phyloP scores from a whole-genome alignment of 164 flowering plant genomes.

The Sextonia rubra region DNA sequence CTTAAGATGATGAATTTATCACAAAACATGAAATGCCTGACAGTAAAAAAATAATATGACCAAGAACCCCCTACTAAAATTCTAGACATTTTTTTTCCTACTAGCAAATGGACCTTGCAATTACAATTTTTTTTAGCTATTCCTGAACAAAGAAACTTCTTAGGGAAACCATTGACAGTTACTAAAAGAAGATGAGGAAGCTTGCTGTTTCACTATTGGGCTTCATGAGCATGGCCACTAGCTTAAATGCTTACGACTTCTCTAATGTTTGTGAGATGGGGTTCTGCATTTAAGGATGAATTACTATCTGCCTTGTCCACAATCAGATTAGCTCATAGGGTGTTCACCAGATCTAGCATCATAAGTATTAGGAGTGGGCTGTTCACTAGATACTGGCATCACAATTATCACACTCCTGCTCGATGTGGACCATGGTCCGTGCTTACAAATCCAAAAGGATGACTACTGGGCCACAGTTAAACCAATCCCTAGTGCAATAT shows the following conservation, averaged over 20 bases:
- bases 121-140: neutral
- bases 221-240: conserved; percentile 2
- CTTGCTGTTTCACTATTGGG: conserved; percentile 7
- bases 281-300: conserved; percentile 1
- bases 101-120: neutral
- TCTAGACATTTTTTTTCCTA: too few relatives aligned
- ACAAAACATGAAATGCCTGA: neutral
- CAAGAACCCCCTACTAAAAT: neutral
- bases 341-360: neutral
- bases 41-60: too few relatives aligned
- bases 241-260: neutral
- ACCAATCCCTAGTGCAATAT: neutral
- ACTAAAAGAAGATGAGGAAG: conserved; percentile 1
- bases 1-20: neutral
- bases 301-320: conserved; percentile 10
- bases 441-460: conserved; percentile 5
- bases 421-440: neutral
- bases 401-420: conserved; percentile 4
- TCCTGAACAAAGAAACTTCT: neutral
- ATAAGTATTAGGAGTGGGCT: too few relatives aligned
- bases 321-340: neutral
- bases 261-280: neutral
- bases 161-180: conserved; percentile 3
- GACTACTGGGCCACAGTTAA: conserved; percentile 3
- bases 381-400: conserved; percentile 1